Base-by-base conservation (phyloP, 495 filamentous ascomycete genomes). In the Xylaria telfairii region DNA sequence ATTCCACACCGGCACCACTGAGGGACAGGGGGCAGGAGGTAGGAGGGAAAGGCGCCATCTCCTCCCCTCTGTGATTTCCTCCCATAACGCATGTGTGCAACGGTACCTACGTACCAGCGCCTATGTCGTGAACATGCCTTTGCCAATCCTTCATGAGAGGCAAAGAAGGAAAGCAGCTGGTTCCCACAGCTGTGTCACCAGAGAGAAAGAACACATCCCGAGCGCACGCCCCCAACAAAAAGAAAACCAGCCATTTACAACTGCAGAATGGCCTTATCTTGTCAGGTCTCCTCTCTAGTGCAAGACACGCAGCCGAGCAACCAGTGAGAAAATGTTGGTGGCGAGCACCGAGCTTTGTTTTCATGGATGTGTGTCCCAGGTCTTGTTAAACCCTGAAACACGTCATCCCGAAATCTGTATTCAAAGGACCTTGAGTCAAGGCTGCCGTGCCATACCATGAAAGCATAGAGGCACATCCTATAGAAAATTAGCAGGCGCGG, bases 261-360 rank as follows among this genome's bases (percentile, higher is more conserved):
- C n/a, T n/a, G n/a, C n/a, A n/a, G n/a, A n/a, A n/a, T n/a, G n/a
- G n/a, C n/a, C n/a, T n/a, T n/a, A n/a, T n/a, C n/a, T n/a, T n/a
- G n/a, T n/a, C n/a, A n/a, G n/a, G 8, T 62, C 59, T 81, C 80
- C 82, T 82, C 83, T 78, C 83, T 75, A 60, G 75, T 75, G 78
- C 83, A 71, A 61, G 73, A 80, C 83, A 59, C 72, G 66, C 74
- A 78, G 82, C 79, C 71, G 24, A 72, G 79, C 74, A 75, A 74
- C 76, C 80, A 79, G 83, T 80, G 83, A 84, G 83, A 83, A 83
- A 84, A 85, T 72, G 75, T 72, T 67, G 67, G 65, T 62, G 75
- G 8, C 57, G 7, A 41, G 53, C 49, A 71, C 68, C 60, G 21
- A 54, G 28, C 32, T 13, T n/a, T 44, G n/a, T 69, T 34, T 8